These are phyloP conservation scores for Colletotrichum musicola DNA, from an alignment of 2,329 filamentous ascomycete genomes.

Conservation along the genomic window DNA sequence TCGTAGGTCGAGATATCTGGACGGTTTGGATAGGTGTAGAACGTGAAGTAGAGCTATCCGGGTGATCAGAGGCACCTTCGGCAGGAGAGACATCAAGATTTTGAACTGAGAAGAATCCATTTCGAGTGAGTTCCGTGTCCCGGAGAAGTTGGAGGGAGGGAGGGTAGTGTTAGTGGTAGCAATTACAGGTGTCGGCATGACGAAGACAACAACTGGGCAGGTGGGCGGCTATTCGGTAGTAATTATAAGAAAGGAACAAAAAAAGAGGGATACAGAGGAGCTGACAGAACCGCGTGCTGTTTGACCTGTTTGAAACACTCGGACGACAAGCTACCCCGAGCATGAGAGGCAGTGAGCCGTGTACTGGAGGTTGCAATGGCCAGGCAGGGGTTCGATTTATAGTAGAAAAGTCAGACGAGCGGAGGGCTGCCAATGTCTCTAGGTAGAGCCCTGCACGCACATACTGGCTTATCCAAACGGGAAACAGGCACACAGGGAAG, in stretches of 20 bases:
- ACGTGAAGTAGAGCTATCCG: constrained; percentile 73
- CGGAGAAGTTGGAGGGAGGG: background rate
- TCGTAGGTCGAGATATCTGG: constrained; percentile 82
- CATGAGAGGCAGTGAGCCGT: constrained; percentile 6
- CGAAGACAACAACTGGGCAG: no score
- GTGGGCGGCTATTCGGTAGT: no score
- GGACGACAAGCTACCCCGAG: constrained; percentile 18
- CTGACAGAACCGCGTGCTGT: constrained; percentile 5
- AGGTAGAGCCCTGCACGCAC: no score
- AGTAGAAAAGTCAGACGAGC: no score
- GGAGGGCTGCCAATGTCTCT: no score
- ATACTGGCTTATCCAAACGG: no score
- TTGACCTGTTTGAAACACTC: constrained; percentile 34
- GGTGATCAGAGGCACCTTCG: constrained; percentile 72
- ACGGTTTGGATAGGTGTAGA: constrained; percentile 76
- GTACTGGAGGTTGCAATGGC: constrained; percentile 6
- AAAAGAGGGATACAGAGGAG: no score
- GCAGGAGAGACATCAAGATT: constrained; percentile 53
- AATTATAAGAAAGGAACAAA: no score
- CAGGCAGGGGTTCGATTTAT: no score
- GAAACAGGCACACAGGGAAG: no score
- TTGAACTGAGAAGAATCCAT: constrained; percentile 37
- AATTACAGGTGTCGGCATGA: background rate
- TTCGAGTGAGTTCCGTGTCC: constrained; percentile 22
- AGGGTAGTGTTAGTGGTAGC: background rate